Base-by-base conservation (phyloP, 306 rosid species). In the Pyrus bretschneideri region DNA sequence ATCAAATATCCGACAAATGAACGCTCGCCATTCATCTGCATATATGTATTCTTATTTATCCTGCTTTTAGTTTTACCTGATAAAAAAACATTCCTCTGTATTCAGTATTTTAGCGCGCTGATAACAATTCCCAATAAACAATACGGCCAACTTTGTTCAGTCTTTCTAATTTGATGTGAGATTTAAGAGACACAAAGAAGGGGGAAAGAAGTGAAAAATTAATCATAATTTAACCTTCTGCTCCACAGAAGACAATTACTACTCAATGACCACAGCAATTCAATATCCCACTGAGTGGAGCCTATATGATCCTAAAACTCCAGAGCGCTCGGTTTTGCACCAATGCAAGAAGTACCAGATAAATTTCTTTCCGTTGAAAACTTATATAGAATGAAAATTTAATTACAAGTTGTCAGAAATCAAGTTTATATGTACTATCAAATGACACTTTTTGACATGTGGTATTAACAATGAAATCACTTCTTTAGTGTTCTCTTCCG, bases 401-500 rank as follows among this genome's bases (percentile, higher is more conserved):
- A 79, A 71, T 83, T 49, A 65, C 76, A 81, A 84, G 76, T 82
- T 67, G 66, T 70, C 77, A 81, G 81, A 87, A 86, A 65, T 22
- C 8, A 46, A 25, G 74, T 75, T 77, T 61, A 54, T 80, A 81
- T 67, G 78, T 82, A 79, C 90, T 82, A 85, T 67, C 67, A 76
- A 49, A 86, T 45, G 77, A 83, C 81, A 83, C 44, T 79, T 68
- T 84, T 80, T 82, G 22, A 76, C 81, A 69, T 61, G 79, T n/a
- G 70, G 52, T 89, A 89, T 91, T 80, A 86, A 85, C 92, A 86
- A 70, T 82, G 76, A 57, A 77, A 76, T 73, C 80, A 63, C 18
- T 79, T 46, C 49, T 58, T 81, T 54, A 30, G 76, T 69, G 72
- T 69, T 71, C 69, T 78, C 77, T 75, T 83, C 69, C 63, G 72